Percentiles rank a stretch among this genome's conserved stretches.
Evolutionary conservation across 371 early-diverging fungal species (phyloP).

Genomic region (Capillidium heterosporum): DNA sequence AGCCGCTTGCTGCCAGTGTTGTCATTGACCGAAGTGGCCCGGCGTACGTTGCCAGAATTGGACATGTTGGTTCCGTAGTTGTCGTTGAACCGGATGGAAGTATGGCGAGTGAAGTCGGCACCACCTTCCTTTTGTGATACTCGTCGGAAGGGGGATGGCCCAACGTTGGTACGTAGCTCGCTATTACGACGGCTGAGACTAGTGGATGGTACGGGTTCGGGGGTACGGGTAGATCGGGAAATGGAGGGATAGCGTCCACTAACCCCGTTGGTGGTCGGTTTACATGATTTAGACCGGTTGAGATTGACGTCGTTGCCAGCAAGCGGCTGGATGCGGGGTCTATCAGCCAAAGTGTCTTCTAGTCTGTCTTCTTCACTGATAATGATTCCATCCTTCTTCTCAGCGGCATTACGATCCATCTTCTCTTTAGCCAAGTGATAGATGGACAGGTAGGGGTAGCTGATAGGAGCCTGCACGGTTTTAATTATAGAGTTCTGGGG

Average conservation of each 20-base stretch:
- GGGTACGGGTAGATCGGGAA: neutral
- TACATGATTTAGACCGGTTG: neutral
- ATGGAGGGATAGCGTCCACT: conserved; percentile 1
- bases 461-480: conserved; percentile 6
- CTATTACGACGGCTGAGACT: neutral
- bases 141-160: neutral
- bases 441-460: conserved; percentile 60
- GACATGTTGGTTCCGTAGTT: neutral
- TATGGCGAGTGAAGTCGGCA: neutral
- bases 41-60: neutral
- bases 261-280: neutral
- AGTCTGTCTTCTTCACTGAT: neutral
- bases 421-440: conserved; percentile 76
- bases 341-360: neutral
- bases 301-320: neutral
- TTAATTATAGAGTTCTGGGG: conserved; percentile 4
- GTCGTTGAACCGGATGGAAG: neutral
- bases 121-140: neutral
- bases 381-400: conserved; percentile 2
- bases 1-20: too few relatives aligned
- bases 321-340: neutral
- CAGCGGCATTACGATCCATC: conserved; percentile 33
- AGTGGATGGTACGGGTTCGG: neutral
- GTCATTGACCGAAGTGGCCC: too few relatives aligned
- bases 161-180: neutral